Conservation (phyloP, 345 rosid genomes). For the Kandelia obovata region DNA sequence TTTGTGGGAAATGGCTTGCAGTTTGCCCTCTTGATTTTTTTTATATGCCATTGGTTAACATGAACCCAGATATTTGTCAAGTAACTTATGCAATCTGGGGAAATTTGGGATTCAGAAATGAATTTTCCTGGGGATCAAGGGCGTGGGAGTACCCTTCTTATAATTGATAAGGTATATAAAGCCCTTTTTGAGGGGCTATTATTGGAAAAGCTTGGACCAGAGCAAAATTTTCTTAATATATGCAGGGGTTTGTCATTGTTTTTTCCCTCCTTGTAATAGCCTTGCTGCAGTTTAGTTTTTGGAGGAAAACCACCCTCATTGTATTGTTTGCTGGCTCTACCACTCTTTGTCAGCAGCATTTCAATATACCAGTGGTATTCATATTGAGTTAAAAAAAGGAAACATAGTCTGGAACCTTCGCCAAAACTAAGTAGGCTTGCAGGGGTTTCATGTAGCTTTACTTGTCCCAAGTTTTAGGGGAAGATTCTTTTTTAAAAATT, state of each 20-base stretch:
- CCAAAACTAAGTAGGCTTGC: neutral
- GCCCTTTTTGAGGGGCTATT: neutral
- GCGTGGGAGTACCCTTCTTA: too few species aligned
- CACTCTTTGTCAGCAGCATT: slow-evolving; percentile 76
- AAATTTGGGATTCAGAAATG: neutral
- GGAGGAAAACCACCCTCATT: slow-evolving; percentile 88
- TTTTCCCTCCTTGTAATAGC: slow-evolving; percentile 89
- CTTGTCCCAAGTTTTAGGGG: neutral
- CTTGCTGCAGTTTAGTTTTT: slow-evolving; percentile 69
- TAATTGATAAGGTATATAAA: too few species aligned
- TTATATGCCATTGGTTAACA: too few species aligned
- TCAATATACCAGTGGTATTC: slow-evolving; percentile 89
- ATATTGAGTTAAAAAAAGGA: slow-evolving; percentile 61
- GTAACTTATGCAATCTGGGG: neutral
- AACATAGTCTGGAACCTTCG: slow-evolving; percentile 25
- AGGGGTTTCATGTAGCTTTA: neutral
- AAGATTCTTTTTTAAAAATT: neutral
- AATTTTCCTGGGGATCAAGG: neutral
- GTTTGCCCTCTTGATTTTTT: neutral
- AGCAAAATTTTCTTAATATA: slow-evolving; percentile 1
- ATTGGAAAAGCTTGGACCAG: neutral
- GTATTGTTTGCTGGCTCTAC: slow-evolving; percentile 71
- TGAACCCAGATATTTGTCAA: neutral
- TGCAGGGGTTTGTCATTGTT: slow-evolving; percentile 92
- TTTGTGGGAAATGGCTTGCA: neutral